A percentile compares a stretch with the other conserved stretches of the same genome.
phyloP scores from a whole-genome alignment of 306 rosid species.

The Erythrophleum fordii region DNA sequence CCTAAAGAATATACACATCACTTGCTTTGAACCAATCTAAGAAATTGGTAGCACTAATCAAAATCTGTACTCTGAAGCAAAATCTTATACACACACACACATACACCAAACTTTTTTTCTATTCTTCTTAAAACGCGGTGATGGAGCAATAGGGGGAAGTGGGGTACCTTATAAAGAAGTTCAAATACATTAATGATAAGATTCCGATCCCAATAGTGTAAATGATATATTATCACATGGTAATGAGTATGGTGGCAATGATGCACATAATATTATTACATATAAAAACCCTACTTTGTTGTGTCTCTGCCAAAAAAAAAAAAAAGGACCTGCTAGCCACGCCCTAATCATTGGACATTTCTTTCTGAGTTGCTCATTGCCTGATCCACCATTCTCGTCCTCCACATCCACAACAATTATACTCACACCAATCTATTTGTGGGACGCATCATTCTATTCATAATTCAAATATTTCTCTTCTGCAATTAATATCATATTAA shows the following conservation, averaged over 20 bases:
- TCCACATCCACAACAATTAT: not conserved
- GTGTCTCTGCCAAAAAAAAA: too few species aligned
- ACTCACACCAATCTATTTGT: not conserved
- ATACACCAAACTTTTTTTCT: not conserved
- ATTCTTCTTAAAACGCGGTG: not conserved
- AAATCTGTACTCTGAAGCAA: not conserved
- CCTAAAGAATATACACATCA: not conserved
- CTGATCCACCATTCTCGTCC: not conserved
- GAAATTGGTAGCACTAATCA: too few species aligned
- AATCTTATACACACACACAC: too few species aligned
- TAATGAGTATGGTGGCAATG: slow-evolving; percentile 19
- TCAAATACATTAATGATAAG: not conserved
- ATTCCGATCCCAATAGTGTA: slow-evolving; percentile 25
- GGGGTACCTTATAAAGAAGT: not conserved
- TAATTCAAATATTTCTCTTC: not conserved
- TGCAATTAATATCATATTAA: not conserved
- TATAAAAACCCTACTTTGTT: not conserved
- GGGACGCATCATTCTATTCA: slow-evolving; percentile 10
- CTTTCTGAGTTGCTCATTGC: not conserved
- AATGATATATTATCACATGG: not conserved
- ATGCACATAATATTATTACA: not conserved
- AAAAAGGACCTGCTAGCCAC: slow-evolving; percentile 10
- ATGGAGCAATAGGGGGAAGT: not conserved
- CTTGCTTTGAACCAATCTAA: not conserved
- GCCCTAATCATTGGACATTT: slow-evolving; percentile 20